Base-by-base conservation (phyloP, 2,329 filamentous ascomycete genomes). In the Aspergillus texensis region DNA sequence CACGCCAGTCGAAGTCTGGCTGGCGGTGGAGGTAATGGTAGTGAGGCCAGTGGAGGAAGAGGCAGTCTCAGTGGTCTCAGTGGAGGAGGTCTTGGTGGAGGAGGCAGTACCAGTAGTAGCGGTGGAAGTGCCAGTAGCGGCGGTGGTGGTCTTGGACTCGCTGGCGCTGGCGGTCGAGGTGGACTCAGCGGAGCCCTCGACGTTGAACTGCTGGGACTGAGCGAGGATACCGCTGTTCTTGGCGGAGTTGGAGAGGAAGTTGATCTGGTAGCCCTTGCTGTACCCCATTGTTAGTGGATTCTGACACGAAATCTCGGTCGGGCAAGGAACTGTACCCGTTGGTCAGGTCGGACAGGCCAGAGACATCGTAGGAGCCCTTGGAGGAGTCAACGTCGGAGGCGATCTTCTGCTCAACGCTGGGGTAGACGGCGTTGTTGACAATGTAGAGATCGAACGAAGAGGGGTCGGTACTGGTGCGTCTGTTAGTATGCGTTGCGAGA, bases 221-320 rank as follows among this genome's bases (percentile, higher is more conserved):
- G 78, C 77, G 39, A 81, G 74, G 63, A 81, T 80, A 16, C 79
- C 79, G 26, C 63, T 74, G 70, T 79, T 80, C 39, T 70, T 62
- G 34, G 62, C 60, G 2, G 63, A 60, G 62, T 75, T 73, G 63
- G 77, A 77, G 46, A 77, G 41, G 39, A 80, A 70, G 71, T 80
- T 79, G 72, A 81, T 74, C 67, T 78, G 78, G 72, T 78, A 81
- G 58, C 73, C 76, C 21, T 67, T 55, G 26, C 78, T 78, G 50
- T 34, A 12, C 8, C 8, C 0, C 30, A 54, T 39, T 34, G 57
- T 43, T 58, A 46, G 58, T 4, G 63, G 61, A 58, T 65, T 41
- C 2, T 4, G 2, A 32, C 2, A 36, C 24, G 5, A 1, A 1
- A 54, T 21, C 14, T 54, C 28, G 46, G 28, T 28, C 39, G 24